Evolutionary conservation across 139 green algal genomes (phyloP).

Genomic region (Axilococcus clingmanii): DNA sequence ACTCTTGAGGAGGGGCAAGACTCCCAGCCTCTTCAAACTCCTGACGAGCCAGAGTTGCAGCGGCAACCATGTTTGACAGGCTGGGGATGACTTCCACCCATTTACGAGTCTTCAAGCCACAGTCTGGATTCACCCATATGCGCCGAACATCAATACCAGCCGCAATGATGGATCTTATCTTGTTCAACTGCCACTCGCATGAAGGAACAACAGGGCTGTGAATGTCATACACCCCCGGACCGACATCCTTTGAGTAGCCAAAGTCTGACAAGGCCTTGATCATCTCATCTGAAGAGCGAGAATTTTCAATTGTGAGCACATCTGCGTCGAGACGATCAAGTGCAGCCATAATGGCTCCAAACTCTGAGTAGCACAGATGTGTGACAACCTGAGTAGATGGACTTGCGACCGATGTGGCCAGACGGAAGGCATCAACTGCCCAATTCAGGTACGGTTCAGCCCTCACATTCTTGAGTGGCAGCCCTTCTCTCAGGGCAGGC

Average conservation of each 20-base stretch:
- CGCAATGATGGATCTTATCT: constrained; percentile 58
- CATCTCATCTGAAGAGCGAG: constrained; percentile 70
- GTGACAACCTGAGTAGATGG: constrained; percentile 61
- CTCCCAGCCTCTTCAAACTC: constrained; percentile 13
- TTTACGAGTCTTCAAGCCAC: constrained; percentile 79
- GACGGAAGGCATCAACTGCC: constrained; percentile 77
- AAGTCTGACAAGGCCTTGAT: constrained; percentile 47
- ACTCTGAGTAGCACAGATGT: constrained; percentile 89
- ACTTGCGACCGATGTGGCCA: constrained; percentile 37
- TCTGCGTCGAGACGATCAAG: constrained; percentile 71
- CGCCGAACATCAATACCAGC: constrained; percentile 43
- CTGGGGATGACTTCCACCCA: constrained; percentile 46
- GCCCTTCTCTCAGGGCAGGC: constrained; percentile 81
- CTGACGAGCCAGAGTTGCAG: constrained; percentile 31
- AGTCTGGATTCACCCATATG: constrained; percentile 80
- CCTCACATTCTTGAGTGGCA: constrained; percentile 67
- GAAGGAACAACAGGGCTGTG: constrained; percentile 69
- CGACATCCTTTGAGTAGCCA: constrained; percentile 67
- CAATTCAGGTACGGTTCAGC: constrained; percentile 72
- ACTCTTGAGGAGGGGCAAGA: no score
- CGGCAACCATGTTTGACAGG: constrained; percentile 59
- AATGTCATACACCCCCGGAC: constrained; percentile 84
- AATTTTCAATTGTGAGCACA: constrained; percentile 92
- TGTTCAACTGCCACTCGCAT: constrained; percentile 48
- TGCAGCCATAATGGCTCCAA: constrained; percentile 76